A percentile compares a stretch with the other conserved stretches of the same genome.
Evolutionary conservation across 192 early-diverging fungal genomes (phyloP).

Genomic region (Haplosporangium gracile): DNA sequence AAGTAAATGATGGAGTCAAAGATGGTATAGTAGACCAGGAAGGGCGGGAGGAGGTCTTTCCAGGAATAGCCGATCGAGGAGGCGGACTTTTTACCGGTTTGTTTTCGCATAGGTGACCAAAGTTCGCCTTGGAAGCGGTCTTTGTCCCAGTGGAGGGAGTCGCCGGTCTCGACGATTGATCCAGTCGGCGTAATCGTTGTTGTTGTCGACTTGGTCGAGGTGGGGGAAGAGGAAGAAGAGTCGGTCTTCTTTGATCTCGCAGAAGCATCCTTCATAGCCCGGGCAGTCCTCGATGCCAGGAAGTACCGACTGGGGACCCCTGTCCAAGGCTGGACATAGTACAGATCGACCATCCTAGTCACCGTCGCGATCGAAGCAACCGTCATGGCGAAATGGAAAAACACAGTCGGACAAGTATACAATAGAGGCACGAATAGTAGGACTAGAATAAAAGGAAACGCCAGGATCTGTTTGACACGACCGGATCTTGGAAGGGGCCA

Average conservation of each 20-base stretch:
- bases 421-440: conserved; percentile 19
- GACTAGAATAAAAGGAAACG: conserved; percentile 12
- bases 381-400: conserved; percentile 9
- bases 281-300: neutral
- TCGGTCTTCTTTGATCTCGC: conserved; percentile 26
- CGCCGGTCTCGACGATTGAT: neutral
- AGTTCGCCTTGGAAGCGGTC: conserved; percentile 29
- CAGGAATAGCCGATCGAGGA: neutral
- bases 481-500: conserved; percentile 15
- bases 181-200: neutral
- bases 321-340: conserved; percentile 53
- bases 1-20: conserved; percentile 17
- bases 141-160: conserved; percentile 31
- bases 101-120: conserved; percentile 35
- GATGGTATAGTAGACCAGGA: conserved; percentile 4
- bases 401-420: conserved; percentile 9
- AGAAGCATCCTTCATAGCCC: neutral
- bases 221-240: neutral
- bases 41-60: conserved; percentile 5
- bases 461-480: conserved; percentile 24
- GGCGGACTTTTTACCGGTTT: neutral
- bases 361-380: conserved; percentile 23
- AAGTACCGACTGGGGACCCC: conserved; percentile 15
- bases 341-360: conserved; percentile 33
- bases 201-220: neutral